These are phyloP conservation scores for Cryptococcus sp. DNA, from an alignment of 1,284 basidiomycete genomes.

Conservation along the genomic window DNA sequence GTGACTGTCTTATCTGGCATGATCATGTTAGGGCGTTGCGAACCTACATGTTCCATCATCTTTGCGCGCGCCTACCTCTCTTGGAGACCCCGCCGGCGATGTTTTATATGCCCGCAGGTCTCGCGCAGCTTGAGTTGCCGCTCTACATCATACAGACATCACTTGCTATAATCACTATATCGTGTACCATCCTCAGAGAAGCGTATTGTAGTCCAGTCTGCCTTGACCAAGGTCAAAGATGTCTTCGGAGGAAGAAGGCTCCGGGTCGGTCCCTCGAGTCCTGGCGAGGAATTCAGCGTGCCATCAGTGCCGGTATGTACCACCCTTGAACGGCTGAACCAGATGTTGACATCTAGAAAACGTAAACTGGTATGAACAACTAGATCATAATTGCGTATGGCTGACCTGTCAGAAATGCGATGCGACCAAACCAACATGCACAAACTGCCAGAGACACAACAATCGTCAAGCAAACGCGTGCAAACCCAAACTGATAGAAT, in stretches of 20 bases:
- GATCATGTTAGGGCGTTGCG: no score
- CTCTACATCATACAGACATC: no score
- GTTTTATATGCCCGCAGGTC: no score
- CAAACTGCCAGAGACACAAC: conserved; percentile 36
- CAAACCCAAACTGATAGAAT: conserved; percentile 10
- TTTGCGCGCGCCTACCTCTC: no score
- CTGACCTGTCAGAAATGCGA: conserved; percentile 36
- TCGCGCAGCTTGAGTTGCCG: no score
- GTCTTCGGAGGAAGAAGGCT: background rate
- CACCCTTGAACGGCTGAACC: background rate
- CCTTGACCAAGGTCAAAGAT: background rate
- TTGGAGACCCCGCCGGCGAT: no score
- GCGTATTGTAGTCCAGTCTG: no score
- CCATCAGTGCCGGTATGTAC: conserved; percentile 37
- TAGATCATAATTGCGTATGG: background rate
- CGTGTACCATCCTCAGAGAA: no score
- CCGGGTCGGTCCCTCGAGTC: conserved; percentile 12
- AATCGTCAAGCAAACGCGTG: conserved; percentile 18
- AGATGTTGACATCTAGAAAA: conserved; percentile 13
- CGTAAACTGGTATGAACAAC: conserved; percentile 33
- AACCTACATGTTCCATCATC: no score
- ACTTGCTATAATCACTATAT: no score
- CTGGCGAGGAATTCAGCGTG: conserved; percentile 41
- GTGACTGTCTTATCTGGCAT: no score
- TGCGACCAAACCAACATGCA: conserved; percentile 34